These are phyloP conservation scores for Poronia punctata DNA, from an alignment of 495 filamentous ascomycete genomes.

Conservation along the genomic window DNA sequence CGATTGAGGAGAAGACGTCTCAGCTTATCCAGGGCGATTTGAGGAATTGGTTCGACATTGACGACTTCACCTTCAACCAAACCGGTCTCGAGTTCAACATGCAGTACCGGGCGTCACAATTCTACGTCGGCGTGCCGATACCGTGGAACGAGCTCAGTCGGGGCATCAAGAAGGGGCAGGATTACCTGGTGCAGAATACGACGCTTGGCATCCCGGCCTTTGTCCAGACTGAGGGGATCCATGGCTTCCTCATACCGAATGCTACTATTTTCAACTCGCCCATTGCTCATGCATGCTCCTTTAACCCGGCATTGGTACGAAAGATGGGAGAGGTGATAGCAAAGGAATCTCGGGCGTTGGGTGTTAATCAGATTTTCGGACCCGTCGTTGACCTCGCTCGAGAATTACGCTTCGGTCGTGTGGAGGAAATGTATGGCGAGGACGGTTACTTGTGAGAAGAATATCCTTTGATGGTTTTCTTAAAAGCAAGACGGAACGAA, in stretches of 20 bases:
- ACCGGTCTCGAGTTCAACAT: conserved; percentile 59
- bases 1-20: conserved; percentile 58
- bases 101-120: conserved; percentile 53
- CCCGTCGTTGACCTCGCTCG: conserved; percentile 61
- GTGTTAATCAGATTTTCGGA: conserved; percentile 62
- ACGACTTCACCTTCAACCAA: conserved; percentile 52
- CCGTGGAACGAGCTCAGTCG: conserved; percentile 54
- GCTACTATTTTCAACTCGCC: conserved; percentile 71
- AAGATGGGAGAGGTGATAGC: conserved; percentile 57
- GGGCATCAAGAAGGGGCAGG: conserved; percentile 54
- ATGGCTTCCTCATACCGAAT: conserved; percentile 62
- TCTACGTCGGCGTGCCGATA: conserved; percentile 63
- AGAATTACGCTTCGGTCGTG: conserved; percentile 60
- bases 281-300: conserved; percentile 62
- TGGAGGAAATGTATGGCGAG: conserved; percentile 64
- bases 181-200: conserved; percentile 57
- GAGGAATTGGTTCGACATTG: conserved; percentile 60
- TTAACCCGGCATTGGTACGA: conserved; percentile 50
- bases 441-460: conserved; percentile 48
- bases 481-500: too few species aligned
- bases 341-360: conserved; percentile 54
- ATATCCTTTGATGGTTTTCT: not conserved
- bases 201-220: conserved; percentile 61
- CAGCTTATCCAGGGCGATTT: conserved; percentile 66
- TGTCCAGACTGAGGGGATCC: conserved; percentile 65